Evolutionary conservation across 2,329 filamentous ascomycete genomes (phyloP).

Genomic region (Talaromyces sp.): DNA sequence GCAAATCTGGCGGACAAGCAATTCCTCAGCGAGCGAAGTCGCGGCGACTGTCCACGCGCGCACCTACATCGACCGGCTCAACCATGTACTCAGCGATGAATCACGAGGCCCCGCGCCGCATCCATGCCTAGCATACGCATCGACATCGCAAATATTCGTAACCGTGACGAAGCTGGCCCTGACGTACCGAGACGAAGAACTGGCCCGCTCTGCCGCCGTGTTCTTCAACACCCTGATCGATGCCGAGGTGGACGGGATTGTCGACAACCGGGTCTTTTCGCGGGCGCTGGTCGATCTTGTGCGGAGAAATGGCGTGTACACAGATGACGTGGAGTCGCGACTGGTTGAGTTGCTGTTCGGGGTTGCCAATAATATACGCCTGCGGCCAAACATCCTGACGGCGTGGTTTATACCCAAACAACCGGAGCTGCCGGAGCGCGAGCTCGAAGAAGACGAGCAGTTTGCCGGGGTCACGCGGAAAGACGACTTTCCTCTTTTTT

Average conservation of each 20-base stretch:
- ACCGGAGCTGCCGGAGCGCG: slow-evolving; percentile 31
- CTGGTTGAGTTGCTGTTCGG: slow-evolving; percentile 93
- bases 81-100: slow-evolving; percentile 76
- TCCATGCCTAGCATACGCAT: slow-evolving; percentile 82
- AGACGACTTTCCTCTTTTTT: slow-evolving; percentile 93
- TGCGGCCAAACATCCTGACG: slow-evolving; percentile 78
- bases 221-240: slow-evolving; percentile 92
- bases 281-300: slow-evolving; percentile 82
- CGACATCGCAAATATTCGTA: slow-evolving; percentile 81
- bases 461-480: slow-evolving; percentile 83
- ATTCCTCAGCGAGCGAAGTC: slow-evolving; percentile 47
- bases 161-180: slow-evolving; percentile 85
- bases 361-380: slow-evolving; percentile 89
- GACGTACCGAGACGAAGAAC: slow-evolving; percentile 74
- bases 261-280: slow-evolving; percentile 81
- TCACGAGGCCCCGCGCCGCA: slow-evolving; percentile 82
- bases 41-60: slow-evolving; percentile 47
- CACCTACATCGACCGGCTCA: slow-evolving; percentile 51
- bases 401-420: slow-evolving; percentile 77
- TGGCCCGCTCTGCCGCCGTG: slow-evolving; percentile 76
- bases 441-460: slow-evolving; percentile 52
- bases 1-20: slow-evolving; percentile 57
- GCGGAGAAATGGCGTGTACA: slow-evolving; percentile 61
- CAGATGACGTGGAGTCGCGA: slow-evolving; percentile 76
- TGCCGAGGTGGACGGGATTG: slow-evolving; percentile 91